A percentile compares a stretch with the other conserved stretches of the same genome.
Conservation (phyloP, 306 rosid genomes). For the Datisca glomerata region DNA sequence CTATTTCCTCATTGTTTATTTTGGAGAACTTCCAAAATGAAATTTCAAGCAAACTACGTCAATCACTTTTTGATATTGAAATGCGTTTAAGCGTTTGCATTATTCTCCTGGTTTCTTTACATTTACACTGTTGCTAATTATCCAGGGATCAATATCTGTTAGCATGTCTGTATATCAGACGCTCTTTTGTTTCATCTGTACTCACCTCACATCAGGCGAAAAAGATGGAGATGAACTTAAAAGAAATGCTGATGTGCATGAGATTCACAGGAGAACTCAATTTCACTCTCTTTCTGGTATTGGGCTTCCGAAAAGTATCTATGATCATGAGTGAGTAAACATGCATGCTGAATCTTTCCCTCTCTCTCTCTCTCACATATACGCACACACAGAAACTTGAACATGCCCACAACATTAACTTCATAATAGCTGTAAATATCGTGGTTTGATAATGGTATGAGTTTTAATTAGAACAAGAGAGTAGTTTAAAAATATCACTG, state of each 20-base stretch:
- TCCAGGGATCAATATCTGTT: conserved; percentile 82
- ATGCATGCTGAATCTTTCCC: conserved; percentile 3
- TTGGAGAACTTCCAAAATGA: too few species aligned
- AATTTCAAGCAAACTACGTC: too few species aligned
- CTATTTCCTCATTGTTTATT: too few species aligned
- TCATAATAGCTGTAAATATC: too few species aligned
- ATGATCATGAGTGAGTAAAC: conserved; percentile 78
- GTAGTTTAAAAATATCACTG: too few species aligned
- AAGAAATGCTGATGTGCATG: conserved; percentile 72
- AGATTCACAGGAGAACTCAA: conserved; percentile 62
- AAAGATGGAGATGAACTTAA: conserved; percentile 60
- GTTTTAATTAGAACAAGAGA: too few species aligned
- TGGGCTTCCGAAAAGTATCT: conserved; percentile 49
- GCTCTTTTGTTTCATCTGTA: conserved; percentile 77
- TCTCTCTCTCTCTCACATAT: background rate
- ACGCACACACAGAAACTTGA: too few species aligned
- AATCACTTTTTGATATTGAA: background rate
- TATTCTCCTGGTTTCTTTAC: conserved; percentile 6
- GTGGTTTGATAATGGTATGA: too few species aligned
- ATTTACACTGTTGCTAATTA: conserved; percentile 14
- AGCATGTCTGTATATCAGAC: conserved; percentile 94
- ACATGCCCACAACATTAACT: too few species aligned
- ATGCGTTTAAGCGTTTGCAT: background rate
- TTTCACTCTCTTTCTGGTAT: conserved; percentile 44
- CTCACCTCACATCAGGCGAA: conserved; percentile 87